phyloP scores from a whole-genome alignment of 2,329 filamentous ascomycete genomes.

The Pyrenochaeta sp. region DNA sequence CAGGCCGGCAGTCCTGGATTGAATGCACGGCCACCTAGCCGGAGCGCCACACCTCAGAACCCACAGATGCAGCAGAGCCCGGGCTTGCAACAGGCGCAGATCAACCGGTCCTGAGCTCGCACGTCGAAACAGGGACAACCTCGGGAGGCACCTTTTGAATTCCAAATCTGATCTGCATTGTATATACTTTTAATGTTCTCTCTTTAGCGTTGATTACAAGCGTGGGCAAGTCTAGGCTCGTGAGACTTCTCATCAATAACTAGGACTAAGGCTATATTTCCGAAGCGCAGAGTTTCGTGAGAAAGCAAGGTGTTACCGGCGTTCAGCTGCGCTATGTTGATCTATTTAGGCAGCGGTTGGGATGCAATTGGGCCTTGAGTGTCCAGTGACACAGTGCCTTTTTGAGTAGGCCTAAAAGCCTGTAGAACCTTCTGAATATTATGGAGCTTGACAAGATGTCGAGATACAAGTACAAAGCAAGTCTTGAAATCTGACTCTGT shows the following conservation, averaged over 20 bases:
- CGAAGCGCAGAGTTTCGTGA: neutral
- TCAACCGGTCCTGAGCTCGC: slow-evolving; percentile 25
- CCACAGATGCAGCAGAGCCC: slow-evolving; percentile 47
- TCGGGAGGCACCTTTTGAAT: slow-evolving; percentile 25
- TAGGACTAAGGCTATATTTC: neutral
- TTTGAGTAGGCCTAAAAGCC: slow-evolving; percentile 7
- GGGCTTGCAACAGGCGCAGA: slow-evolving; percentile 44
- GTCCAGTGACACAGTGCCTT: slow-evolving; percentile 4
- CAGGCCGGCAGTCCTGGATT: slow-evolving; percentile 44
- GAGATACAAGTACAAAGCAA: neutral
- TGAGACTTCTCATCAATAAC: neutral
- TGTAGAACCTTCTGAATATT: slow-evolving; percentile 20
- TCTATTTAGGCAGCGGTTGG: slow-evolving; percentile 2
- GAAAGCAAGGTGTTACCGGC: slow-evolving; percentile 20
- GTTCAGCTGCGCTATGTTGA: slow-evolving; percentile 14
- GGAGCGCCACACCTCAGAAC: slow-evolving; percentile 51
- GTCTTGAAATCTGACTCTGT: neutral
- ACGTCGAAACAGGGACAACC: slow-evolving; percentile 14
- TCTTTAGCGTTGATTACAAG: slow-evolving; percentile 24
- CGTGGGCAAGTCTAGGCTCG: slow-evolving; percentile 11
- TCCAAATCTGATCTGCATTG: slow-evolving; percentile 29
- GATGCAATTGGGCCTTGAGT: neutral
- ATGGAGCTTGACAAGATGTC: slow-evolving; percentile 12
- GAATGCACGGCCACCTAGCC: slow-evolving; percentile 43
- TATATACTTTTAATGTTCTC: slow-evolving; percentile 44